Conservation (phyloP, 371 early-diverging fungal species). For the Circinella minor region DNA sequence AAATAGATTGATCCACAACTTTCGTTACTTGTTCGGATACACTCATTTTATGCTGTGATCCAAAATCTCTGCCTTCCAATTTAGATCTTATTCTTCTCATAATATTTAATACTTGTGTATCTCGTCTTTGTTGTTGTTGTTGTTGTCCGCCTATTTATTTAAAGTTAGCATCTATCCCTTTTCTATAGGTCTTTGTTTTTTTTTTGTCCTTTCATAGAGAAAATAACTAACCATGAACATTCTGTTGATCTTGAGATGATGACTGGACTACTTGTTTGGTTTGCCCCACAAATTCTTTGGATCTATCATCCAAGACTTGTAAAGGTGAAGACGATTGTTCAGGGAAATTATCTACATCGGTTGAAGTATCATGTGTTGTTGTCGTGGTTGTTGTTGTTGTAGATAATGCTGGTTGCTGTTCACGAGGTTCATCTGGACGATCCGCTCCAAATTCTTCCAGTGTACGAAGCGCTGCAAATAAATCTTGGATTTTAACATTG, state of each 20-base stretch:
- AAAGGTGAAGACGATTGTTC: constrained; percentile 2
- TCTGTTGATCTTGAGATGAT: neutral
- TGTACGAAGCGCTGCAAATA: constrained; percentile 33
- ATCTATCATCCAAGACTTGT: neutral
- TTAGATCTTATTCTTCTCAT: constrained; percentile 69
- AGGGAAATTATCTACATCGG: neutral
- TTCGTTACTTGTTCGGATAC: constrained; percentile 67
- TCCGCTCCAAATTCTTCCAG: constrained; percentile 50
- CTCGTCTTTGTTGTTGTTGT: constrained; percentile 22
- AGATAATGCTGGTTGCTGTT: neutral
- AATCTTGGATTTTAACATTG: constrained; percentile 20
- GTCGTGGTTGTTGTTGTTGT: neutral
- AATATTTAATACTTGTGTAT: constrained; percentile 64
- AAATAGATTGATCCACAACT: constrained; percentile 62
- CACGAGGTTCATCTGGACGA: constrained; percentile 18
- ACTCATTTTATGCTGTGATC: constrained; percentile 50
- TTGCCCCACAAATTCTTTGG: neutral
- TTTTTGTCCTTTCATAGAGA: neutral
- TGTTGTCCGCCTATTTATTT: neutral
- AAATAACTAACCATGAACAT: neutral
- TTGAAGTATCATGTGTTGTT: neutral
- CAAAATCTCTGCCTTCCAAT: constrained; percentile 72
- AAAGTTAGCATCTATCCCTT: too few relatives aligned
- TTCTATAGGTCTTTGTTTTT: neutral
- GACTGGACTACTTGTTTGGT: neutral